phyloP scores from a whole-genome alignment of 345 rosid genomes.

The Erucastrum elatum region DNA sequence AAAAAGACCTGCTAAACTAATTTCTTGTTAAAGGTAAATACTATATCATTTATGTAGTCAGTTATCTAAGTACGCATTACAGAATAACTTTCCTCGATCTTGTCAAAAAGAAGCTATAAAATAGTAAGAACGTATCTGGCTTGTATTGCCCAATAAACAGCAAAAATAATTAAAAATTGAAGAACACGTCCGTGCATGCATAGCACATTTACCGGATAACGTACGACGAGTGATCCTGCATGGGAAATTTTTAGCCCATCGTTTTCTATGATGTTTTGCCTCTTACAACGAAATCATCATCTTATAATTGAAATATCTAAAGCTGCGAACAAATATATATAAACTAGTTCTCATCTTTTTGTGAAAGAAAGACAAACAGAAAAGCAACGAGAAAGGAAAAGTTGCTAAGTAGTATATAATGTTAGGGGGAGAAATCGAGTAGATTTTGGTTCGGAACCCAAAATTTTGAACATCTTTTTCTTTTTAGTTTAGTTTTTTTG shows the following conservation, averaged over 20 bases:
- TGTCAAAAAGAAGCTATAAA: slow-evolving; percentile 14
- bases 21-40: neutral
- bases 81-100: slow-evolving; percentile 22
- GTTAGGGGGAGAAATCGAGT: slow-evolving; percentile 26
- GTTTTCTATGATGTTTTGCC: slow-evolving; percentile 34
- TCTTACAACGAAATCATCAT: slow-evolving; percentile 70
- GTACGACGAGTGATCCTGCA: slow-evolving; percentile 54
- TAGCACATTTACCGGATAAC: slow-evolving; percentile 56
- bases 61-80: neutral
- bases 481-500: neutral
- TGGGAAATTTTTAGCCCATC: slow-evolving; percentile 39
- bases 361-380: slow-evolving; percentile 16
- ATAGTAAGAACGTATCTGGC: slow-evolving; percentile 14
- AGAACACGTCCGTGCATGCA: slow-evolving; percentile 44
- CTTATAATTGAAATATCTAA: slow-evolving; percentile 61
- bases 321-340: slow-evolving; percentile 35
- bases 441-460: slow-evolving; percentile 37
- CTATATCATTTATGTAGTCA: neutral
- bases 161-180: slow-evolving; percentile 13
- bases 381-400: slow-evolving; percentile 29
- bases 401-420: slow-evolving; percentile 13
- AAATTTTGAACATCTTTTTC: slow-evolving; percentile 19
- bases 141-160: slow-evolving; percentile 16
- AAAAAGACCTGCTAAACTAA: slow-evolving; percentile 21
- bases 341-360: slow-evolving; percentile 31